Percentiles rank a stretch among this genome's conserved stretches.
Evolutionary conservation across 2,329 filamentous ascomycete genomes (phyloP).

Genomic region (Zalaria sp.): DNA sequence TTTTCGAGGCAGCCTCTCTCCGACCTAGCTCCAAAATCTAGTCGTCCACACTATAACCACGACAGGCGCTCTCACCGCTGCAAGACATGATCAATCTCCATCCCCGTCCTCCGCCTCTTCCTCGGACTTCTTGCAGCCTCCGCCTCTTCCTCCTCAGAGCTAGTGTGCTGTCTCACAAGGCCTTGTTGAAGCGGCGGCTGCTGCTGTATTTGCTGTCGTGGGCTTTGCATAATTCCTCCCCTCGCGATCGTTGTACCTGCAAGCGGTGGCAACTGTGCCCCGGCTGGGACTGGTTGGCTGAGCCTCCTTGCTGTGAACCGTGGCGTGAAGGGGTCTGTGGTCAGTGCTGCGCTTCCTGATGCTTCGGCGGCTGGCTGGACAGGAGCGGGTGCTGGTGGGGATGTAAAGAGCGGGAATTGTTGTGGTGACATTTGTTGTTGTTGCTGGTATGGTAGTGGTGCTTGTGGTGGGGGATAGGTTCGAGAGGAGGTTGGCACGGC

Average conservation of each 20-base stretch:
- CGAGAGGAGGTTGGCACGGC: background rate
- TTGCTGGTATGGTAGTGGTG: conserved; percentile 3
- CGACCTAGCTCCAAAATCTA: no score
- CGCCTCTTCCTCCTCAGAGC: conserved; percentile 11
- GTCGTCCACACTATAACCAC: no score
- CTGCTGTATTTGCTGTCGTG: background rate
- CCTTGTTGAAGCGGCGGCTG: background rate
- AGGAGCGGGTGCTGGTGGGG: conserved; percentile 4
- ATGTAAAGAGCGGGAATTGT: conserved; percentile 3
- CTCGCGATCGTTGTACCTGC: background rate
- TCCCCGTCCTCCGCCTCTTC: conserved; percentile 15
- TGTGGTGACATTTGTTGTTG: conserved; percentile 1
- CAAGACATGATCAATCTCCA: conserved; percentile 19
- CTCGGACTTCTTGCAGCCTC: conserved; percentile 7
- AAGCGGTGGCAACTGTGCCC: conserved; percentile 5
- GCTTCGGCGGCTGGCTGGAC: conserved; percentile 7
- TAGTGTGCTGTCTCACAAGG: background rate
- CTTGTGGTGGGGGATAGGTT: background rate
- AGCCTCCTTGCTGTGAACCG: background rate
- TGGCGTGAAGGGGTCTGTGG: background rate
- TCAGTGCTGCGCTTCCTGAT: conserved; percentile 6
- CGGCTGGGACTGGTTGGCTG: background rate
- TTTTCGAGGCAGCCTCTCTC: no score
- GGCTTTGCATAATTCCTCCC: conserved; percentile 1
- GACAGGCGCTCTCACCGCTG: conserved; percentile 9